Conservation (phyloP, 1,139 yeast species). For the Yamadazyma buinensis region DNA sequence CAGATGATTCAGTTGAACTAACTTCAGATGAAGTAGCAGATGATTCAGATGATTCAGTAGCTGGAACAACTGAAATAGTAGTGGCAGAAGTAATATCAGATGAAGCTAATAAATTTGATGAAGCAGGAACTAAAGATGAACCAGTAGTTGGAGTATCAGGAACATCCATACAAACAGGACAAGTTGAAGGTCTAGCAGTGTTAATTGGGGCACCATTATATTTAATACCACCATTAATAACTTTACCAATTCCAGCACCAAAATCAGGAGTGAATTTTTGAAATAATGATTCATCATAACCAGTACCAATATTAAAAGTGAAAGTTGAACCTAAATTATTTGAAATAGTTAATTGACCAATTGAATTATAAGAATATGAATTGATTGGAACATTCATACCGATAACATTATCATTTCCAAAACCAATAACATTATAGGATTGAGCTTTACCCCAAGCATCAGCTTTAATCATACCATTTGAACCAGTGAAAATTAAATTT, state of each 20-base stretch:
- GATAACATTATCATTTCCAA: slow-evolving; percentile 15
- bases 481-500: slow-evolving; percentile 10
- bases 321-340: slow-evolving; percentile 57
- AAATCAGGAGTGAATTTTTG: slow-evolving; percentile 58
- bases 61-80: slow-evolving; percentile 3
- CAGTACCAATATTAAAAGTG: slow-evolving; percentile 81
- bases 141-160: slow-evolving; percentile 14
- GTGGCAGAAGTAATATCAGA: slow-evolving; percentile 2
- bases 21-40: slow-evolving; percentile 7
- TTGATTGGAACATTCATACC: slow-evolving; percentile 11
- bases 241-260: slow-evolving; percentile 29
- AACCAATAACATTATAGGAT: slow-evolving; percentile 15
- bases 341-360: slow-evolving; percentile 30
- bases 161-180: slow-evolving; percentile 69
- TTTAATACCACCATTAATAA: slow-evolving; percentile 40
- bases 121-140: slow-evolving; percentile 9
- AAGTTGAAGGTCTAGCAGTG: slow-evolving; percentile 76
- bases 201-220: slow-evolving; percentile 47
- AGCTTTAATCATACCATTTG: slow-evolving; percentile 9
- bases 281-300: slow-evolving; percentile 31
- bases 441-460: slow-evolving; percentile 9
- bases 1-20: slow-evolving; percentile 4
- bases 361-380: slow-evolving; percentile 6
- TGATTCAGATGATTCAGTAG: slow-evolving; percentile 4
- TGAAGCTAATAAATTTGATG: slow-evolving; percentile 3